A percentile compares a stretch with the other conserved stretches of the same genome.
These are phyloP conservation scores for Bolboschoenus planiculmis DNA, from an alignment of 176 grass and related monocot genomes.

Conservation along the genomic window DNA sequence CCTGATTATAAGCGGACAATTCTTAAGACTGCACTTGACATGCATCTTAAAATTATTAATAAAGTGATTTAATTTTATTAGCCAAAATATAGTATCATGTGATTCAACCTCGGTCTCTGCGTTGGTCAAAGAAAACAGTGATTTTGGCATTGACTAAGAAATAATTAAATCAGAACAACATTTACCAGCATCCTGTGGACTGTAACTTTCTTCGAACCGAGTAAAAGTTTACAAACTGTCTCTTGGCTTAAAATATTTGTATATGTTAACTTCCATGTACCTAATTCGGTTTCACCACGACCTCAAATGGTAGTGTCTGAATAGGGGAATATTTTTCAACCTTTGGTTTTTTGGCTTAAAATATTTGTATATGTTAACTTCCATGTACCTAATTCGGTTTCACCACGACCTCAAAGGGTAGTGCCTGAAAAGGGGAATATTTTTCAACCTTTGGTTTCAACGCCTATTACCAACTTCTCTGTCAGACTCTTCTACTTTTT, in stretches of 20 bases:
- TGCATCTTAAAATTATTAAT: neutral
- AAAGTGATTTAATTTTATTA: slow-evolving; percentile 25
- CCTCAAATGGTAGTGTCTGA: neutral
- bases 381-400: neutral
- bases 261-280: slow-evolving; percentile 9
- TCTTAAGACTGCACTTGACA: neutral
- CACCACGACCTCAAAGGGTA: neutral
- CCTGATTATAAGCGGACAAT: neutral
- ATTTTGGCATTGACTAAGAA: slow-evolving; percentile 35
- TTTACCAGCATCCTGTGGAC: slow-evolving; percentile 3
- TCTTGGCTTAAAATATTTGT: neutral
- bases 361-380: slow-evolving; percentile 8
- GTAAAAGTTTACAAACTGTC: slow-evolving; percentile 29
- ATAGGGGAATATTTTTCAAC: neutral
- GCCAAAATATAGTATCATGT: slow-evolving; percentile 30
- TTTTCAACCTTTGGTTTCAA: neutral
- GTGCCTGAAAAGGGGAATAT: neutral
- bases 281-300: neutral
- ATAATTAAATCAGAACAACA: neutral
- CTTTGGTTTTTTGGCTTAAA: neutral
- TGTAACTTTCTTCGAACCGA: slow-evolving; percentile 18
- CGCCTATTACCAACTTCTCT: neutral
- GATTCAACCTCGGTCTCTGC: slow-evolving; percentile 15
- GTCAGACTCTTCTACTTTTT: neutral
- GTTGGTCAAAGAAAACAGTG: slow-evolving; percentile 26